phyloP scores from a whole-genome alignment of 352 stramenopile species.

The Globisporangium abappressorium region DNA sequence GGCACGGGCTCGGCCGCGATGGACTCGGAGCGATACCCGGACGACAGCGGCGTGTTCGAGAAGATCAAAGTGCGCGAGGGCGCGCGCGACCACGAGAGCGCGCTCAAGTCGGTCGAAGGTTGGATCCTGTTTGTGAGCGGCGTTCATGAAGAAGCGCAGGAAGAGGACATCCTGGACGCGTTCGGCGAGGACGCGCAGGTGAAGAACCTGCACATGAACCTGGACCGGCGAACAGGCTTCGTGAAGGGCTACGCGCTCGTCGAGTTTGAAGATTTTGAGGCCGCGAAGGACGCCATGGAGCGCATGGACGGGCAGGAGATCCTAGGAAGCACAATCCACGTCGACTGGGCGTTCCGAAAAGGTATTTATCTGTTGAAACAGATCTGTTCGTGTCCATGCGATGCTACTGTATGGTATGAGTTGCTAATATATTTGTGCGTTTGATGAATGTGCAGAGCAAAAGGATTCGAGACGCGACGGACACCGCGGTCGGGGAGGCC shows the following conservation, averaged over 20 bases:
- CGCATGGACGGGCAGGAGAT: conserved; percentile 92
- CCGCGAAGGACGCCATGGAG: conserved; percentile 88
- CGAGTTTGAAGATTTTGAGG: conserved; percentile 91
- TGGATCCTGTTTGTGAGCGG: conserved; percentile 96
- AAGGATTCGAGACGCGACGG: conserved; percentile 28
- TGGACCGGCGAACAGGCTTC: conserved; percentile 94
- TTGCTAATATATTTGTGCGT: neutral
- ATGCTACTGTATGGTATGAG: neutral
- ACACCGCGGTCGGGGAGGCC: conserved; percentile 32
- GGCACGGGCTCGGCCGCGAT: conserved; percentile 63
- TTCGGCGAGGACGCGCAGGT: conserved; percentile 95
- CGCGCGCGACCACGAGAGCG: conserved; percentile 40
- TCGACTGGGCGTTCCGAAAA: conserved; percentile 94
- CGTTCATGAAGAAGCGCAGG: conserved; percentile 95
- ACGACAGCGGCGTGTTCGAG: conserved; percentile 77
- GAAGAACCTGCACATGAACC: conserved; percentile 95
- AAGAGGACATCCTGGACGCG: conserved; percentile 95
- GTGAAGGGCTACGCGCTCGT: conserved; percentile 96
- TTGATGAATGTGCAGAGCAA: conserved; percentile 12
- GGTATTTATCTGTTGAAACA: conserved; percentile 16
- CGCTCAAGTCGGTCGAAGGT: conserved; percentile 91
- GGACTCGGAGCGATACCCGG: conserved; percentile 68
- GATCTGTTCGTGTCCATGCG: neutral
- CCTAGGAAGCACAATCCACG: conserved; percentile 85
- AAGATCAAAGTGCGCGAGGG: conserved; percentile 39